Evolutionary conservation across 345 rosid species (phyloP).

Genomic region (Passiflora organensis): DNA sequence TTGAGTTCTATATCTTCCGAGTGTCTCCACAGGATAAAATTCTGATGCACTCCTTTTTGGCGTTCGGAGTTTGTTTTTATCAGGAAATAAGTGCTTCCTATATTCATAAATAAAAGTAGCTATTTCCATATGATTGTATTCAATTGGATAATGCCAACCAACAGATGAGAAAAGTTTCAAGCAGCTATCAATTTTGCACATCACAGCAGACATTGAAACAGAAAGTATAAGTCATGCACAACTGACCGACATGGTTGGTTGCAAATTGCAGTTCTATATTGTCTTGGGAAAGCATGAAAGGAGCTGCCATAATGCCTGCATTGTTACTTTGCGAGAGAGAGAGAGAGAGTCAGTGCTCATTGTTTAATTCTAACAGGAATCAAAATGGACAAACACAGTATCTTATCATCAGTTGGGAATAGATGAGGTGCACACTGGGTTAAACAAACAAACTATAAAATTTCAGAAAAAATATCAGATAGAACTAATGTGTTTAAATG

Average conservation of each 20-base stretch:
- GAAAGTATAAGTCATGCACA: neutral
- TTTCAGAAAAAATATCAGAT: too few relatives aligned
- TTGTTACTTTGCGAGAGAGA: conserved; percentile 23
- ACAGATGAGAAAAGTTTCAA: neutral
- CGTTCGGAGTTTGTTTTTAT: neutral
- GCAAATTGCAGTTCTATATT: conserved; percentile 29
- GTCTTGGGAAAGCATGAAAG: conserved; percentile 33
- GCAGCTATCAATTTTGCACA: neutral
- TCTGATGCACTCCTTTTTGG: neutral
- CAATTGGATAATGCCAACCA: neutral
- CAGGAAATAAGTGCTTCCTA: neutral
- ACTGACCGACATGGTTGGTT: conserved; percentile 28
- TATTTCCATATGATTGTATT: neutral
- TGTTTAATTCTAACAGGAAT: too few relatives aligned
- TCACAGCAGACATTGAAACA: neutral
- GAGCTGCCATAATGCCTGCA: conserved; percentile 32
- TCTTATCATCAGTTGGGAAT: too few relatives aligned
- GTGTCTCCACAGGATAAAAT: too few relatives aligned
- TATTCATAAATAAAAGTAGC: neutral
- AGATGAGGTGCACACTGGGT: too few relatives aligned
- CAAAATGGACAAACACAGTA: too few relatives aligned
- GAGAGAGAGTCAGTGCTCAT: neutral
- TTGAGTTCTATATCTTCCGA: too few relatives aligned
- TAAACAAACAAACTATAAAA: too few relatives aligned
- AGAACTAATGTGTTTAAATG: too few relatives aligned